phyloP scores from a whole-genome alignment of 345 rosid species.

The Sonneratia caseolaris region DNA sequence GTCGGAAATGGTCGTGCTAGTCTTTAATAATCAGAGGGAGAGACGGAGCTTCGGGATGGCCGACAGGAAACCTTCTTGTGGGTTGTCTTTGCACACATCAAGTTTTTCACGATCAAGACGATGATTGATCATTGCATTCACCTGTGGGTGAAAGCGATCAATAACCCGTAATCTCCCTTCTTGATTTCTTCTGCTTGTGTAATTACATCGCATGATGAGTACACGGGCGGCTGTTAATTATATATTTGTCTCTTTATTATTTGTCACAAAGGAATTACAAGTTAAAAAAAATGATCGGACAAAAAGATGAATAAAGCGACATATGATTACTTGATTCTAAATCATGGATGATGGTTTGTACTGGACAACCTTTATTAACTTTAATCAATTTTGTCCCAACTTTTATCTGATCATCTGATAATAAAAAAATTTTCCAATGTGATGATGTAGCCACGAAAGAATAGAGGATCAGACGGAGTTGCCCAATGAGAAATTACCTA shows the following conservation, averaged over 20 bases:
- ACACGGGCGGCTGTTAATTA: background rate
- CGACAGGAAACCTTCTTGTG: background rate
- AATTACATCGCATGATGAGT: background rate
- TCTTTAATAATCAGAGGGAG: background rate
- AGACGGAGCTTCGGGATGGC: background rate
- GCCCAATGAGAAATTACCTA: background rate
- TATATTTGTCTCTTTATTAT: background rate
- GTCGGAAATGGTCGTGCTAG: too few species aligned
- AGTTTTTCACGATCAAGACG: background rate
- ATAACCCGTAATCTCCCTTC: background rate
- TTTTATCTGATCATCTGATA: too few species aligned
- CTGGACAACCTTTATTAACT: too few species aligned
- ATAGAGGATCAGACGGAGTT: background rate
- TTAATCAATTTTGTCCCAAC: too few species aligned
- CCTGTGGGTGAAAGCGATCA: background rate
- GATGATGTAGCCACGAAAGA: too few species aligned
- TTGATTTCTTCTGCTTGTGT: background rate
- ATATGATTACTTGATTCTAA: too few species aligned
- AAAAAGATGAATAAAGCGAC: too few species aligned
- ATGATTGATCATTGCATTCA: background rate
- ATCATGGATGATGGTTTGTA: too few species aligned
- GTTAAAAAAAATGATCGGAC: too few species aligned
- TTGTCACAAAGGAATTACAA: too few species aligned
- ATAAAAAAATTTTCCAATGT: too few species aligned
- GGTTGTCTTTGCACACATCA: background rate